Evolutionary conservation across 108 stramenopile genomes (phyloP), one percentile per base, ranked within the genome.

Genomic region (Conticribra guillardii): DNA sequence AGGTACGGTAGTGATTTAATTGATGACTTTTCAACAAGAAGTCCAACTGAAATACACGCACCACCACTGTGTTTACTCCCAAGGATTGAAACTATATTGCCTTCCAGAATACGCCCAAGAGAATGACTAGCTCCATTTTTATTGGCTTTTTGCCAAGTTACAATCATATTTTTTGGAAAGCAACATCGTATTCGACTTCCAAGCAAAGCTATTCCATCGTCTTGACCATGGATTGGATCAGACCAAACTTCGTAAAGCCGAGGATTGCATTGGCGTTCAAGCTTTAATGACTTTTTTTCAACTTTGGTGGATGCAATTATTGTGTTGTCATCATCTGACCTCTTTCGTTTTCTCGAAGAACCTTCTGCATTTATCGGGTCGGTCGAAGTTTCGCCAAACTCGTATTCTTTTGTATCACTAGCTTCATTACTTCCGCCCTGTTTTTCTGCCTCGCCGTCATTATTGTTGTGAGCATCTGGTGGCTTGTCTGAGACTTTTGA

Each of bases 141-240:
- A 49, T 67, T 62, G 30, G 56, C 48, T 41, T 31, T 29, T 69
- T 54, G 27, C 64, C 49, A 60, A 64, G 74, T 32, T 21, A 19
- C 32, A 9, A 74, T 37, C 22, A 64, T 48, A 27, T 64, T 54
- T 64, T 67, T 76, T 22, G 86, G 78, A 49, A 87, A 86, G 58
- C 64, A 61, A 59, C 87, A 89, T 47, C 87, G 83, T 33, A 92
- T 73, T 59, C 88, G 64, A 52, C 68, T 75, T 23, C 91, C 91
- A 11, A 92, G 74, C 37, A 92, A 54, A 0, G 85, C 70, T 26
- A 89, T 32, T 21, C 88, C 88, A 60, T 83, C 83, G 60, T 92
- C 85, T 22, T 71, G 57, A 37, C 85, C 91, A 24, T 82, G 74
- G 17, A 58, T 50, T 7, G 91, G 88, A 54, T 86, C 69, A 17